Conservation (phyloP, 345 rosid species). For the Linum trigynum region DNA sequence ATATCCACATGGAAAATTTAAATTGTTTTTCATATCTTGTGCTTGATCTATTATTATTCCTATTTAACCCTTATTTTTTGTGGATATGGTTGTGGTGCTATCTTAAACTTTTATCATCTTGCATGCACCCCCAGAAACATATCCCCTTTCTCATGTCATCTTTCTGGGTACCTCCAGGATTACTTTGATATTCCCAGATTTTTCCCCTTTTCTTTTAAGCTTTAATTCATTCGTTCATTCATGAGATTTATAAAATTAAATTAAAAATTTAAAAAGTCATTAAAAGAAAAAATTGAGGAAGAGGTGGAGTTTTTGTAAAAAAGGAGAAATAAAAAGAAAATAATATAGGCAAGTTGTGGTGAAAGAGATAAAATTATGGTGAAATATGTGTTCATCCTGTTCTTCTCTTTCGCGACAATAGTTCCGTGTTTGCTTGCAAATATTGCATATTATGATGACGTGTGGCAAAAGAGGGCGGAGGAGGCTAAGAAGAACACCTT, state of each 20-base stretch:
- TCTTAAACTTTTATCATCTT: neutral
- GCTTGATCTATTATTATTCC: neutral
- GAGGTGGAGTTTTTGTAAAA: neutral
- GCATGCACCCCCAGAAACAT: neutral
- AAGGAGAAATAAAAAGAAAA: neutral
- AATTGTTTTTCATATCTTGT: neutral
- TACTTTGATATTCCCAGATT: too few species aligned
- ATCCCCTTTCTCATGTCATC: neutral
- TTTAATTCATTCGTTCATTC: neutral
- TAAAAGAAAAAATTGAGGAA: too few species aligned
- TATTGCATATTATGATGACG: conserved; percentile 26
- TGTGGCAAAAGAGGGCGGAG: conserved; percentile 30
- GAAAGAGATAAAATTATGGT: neutral
- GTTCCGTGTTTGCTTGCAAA: conserved; percentile 16
- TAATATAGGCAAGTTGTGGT: too few species aligned
- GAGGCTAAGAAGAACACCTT: conserved; percentile 25
- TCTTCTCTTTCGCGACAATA: conserved; percentile 8
- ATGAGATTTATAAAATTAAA: neutral
- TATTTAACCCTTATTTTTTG: neutral
- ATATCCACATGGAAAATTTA: neutral
- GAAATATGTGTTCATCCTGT: neutral
- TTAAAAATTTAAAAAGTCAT: neutral
- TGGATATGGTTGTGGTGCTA: neutral
- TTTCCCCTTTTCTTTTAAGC: too few species aligned
- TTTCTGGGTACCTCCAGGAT: neutral